phyloP scores from a whole-genome alignment of 345 rosid species.

The Triadica sebifera region DNA sequence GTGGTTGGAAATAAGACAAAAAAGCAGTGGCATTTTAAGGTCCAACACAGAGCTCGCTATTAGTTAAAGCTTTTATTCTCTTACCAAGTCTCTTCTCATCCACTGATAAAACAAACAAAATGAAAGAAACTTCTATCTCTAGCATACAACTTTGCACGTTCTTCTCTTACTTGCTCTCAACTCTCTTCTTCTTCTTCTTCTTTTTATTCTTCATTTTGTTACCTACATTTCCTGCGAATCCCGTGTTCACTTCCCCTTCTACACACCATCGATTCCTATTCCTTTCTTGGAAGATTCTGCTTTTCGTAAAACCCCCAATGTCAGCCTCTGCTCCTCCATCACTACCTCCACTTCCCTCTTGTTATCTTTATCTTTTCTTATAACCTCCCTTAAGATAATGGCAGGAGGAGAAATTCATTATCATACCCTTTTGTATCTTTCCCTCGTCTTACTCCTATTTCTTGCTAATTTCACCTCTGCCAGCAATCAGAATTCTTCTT shows the following conservation, averaged over 20 bases:
- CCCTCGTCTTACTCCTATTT: constrained; percentile 20
- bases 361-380: background rate
- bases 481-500: constrained; percentile 10
- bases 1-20: background rate
- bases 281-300: too few relatives aligned
- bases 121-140: background rate
- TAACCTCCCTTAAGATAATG: constrained; percentile 27
- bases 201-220: constrained; percentile 1
- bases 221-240: constrained; percentile 17
- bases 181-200: constrained; percentile 15
- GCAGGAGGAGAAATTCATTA: constrained; percentile 25
- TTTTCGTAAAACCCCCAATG: background rate
- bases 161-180: constrained; percentile 42
- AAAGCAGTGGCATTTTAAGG: constrained; percentile 14
- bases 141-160: constrained; percentile 49
- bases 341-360: background rate
- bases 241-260: background rate
- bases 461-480: constrained; percentile 8
- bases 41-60: constrained; percentile 34
- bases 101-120: background rate
- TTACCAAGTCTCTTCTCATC: constrained; percentile 18
- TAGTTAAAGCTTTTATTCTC: background rate
- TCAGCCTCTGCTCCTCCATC: constrained; percentile 9
- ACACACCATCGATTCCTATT: background rate
- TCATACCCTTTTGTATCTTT: constrained; percentile 17